Conservation (phyloP, 2,329 filamentous ascomycete genomes). For the Penicillium aurantiogriseum region DNA sequence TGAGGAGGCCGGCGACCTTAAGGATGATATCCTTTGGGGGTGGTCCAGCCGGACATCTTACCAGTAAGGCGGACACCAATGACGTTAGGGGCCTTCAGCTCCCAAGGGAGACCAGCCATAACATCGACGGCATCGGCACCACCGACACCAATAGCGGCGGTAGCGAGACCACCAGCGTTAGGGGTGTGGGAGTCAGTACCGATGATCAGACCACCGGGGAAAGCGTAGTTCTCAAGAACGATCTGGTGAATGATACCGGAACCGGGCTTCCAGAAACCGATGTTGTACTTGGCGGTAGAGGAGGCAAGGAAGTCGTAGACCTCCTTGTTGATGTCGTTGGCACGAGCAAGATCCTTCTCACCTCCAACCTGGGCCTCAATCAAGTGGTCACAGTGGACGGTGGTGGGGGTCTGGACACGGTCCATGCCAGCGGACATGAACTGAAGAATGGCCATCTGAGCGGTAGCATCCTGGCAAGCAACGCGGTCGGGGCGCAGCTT, state of each 20-base stretch:
- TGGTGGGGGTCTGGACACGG: slow-evolving; percentile 87
- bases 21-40: slow-evolving; percentile 98
- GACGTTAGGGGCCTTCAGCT: slow-evolving; percentile 94
- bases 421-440: slow-evolving; percentile 99
- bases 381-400: slow-evolving; percentile 98
- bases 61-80: slow-evolving; percentile 97
- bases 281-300: slow-evolving; percentile 98
- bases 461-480: slow-evolving; percentile 98
- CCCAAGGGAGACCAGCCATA: slow-evolving; percentile 96
- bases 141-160: slow-evolving; percentile 92
- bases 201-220: slow-evolving; percentile 96
- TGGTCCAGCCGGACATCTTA: slow-evolving; percentile 81
- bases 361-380: slow-evolving; percentile 96
- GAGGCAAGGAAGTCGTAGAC: slow-evolving; percentile 96
- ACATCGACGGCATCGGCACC: slow-evolving; percentile 98
- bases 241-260: slow-evolving; percentile 99
- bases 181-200: slow-evolving; percentile 98
- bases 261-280: slow-evolving; percentile 98
- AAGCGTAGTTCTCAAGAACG: slow-evolving; percentile 96
- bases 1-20: slow-evolving; percentile 94
- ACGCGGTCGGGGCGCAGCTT: slow-evolving; percentile 96
- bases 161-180: slow-evolving; percentile 93
- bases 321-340: slow-evolving; percentile 94
- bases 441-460: slow-evolving; percentile 99
- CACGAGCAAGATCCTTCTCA: slow-evolving; percentile 87